These are phyloP conservation scores for Chaetomium olivaceum DNA, from an alignment of 2,329 filamentous ascomycete species.

Conservation along the genomic window DNA sequence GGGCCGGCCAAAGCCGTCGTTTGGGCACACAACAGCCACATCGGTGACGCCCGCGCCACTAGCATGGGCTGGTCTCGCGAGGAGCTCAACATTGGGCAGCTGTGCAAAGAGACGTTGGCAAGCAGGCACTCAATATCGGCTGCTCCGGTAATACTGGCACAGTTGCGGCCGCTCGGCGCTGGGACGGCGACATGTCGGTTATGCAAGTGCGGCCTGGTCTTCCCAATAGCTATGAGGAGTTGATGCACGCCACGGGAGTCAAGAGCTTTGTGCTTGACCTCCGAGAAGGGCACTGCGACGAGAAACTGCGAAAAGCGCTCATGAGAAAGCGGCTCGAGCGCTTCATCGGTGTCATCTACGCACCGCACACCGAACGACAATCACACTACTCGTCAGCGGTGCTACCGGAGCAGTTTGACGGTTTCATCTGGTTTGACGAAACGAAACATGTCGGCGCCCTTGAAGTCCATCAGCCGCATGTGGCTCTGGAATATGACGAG, in stretches of 20 bases:
- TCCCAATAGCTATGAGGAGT: constrained; percentile 50
- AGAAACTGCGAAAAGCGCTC: constrained; percentile 41
- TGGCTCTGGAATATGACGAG: constrained; percentile 45
- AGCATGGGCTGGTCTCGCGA: constrained; percentile 47
- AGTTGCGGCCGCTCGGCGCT: constrained; percentile 52
- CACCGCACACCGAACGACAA: constrained; percentile 49
- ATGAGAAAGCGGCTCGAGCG: constrained; percentile 46
- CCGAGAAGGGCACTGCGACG: constrained; percentile 40
- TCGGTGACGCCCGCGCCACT: constrained; percentile 55
- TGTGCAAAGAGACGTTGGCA: constrained; percentile 49
- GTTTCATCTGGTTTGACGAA: constrained; percentile 51
- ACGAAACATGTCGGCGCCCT: constrained; percentile 47
- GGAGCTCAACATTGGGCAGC: constrained; percentile 54
- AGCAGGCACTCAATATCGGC: constrained; percentile 37
- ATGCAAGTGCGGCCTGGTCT: constrained; percentile 50
- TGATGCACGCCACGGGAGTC: constrained; percentile 49
- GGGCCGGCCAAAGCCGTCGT: constrained; percentile 48
- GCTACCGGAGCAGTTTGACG: constrained; percentile 52
- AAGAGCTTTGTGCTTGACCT: constrained; percentile 50
- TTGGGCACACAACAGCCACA: constrained; percentile 56
- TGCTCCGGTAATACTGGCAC: constrained; percentile 53
- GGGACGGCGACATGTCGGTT: constrained; percentile 53
- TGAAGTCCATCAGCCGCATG: constrained; percentile 47
- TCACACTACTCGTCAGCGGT: constrained; percentile 51
- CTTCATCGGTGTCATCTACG: constrained; percentile 56